phyloP scores from a whole-genome alignment of 176 grass and related monocot species.

The Panicum miliaceum region DNA sequence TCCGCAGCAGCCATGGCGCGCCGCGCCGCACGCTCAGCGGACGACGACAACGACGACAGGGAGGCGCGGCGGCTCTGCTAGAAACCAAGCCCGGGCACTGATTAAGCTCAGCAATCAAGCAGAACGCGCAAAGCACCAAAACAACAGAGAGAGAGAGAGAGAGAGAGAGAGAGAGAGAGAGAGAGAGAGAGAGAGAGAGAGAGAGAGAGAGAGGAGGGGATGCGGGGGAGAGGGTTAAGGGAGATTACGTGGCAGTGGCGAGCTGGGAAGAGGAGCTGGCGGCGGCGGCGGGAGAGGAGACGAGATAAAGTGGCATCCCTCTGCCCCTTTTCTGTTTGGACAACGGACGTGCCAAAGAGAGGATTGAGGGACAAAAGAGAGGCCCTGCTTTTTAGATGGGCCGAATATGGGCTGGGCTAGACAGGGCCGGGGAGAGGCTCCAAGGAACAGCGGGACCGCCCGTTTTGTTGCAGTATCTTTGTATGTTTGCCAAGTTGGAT shows the following conservation, averaged over 20 bases:
- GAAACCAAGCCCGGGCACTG: background rate
- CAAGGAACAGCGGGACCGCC: no score
- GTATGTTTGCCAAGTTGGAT: background rate
- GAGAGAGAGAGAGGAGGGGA: background rate
- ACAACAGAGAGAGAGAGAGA: background rate
- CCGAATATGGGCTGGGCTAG: background rate
- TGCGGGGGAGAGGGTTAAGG: no score
- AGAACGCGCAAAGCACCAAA: background rate
- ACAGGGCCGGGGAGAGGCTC: no score
- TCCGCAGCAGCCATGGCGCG: conserved; percentile 3
- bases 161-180: background rate
- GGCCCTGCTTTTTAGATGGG: background rate
- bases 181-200: background rate
- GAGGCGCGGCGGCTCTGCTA: background rate
- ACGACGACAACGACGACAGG: background rate
- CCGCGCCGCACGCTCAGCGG: background rate
- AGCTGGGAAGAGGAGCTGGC: background rate
- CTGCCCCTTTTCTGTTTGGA: background rate
- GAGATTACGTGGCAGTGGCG: background rate
- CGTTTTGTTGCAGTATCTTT: background rate
- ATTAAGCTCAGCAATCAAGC: background rate
- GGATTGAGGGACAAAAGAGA: background rate
- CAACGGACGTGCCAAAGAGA: background rate
- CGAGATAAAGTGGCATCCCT: conserved; percentile 33
- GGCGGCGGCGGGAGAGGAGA: conserved; percentile 37